Evolutionary conservation across 345 rosid genomes (phyloP).

Genomic region (Limnanthes douglasii): DNA sequence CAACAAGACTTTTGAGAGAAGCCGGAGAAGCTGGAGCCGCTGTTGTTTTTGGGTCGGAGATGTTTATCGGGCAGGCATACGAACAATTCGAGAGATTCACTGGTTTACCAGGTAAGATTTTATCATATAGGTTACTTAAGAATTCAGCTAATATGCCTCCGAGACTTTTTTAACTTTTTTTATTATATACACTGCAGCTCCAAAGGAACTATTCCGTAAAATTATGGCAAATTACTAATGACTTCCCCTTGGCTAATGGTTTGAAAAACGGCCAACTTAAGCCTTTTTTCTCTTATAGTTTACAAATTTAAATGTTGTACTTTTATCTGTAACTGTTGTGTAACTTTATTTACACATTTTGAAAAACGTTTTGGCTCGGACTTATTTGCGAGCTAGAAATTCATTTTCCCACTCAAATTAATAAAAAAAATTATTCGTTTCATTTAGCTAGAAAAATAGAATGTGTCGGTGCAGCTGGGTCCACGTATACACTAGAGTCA

Average conservation of each 20-base stretch:
- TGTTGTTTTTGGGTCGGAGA: constrained; percentile 61
- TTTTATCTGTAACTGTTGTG: neutral
- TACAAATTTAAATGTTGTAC: neutral
- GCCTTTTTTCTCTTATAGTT: neutral
- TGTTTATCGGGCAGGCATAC: constrained; percentile 92
- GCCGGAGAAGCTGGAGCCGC: constrained; percentile 70
- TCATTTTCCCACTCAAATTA: no score
- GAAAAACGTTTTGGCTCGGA: no score
- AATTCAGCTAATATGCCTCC: neutral
- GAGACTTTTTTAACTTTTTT: constrained; percentile 5
- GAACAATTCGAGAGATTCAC: constrained; percentile 75
- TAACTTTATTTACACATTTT: no score
- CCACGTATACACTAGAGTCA: no score
- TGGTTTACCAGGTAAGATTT: constrained; percentile 48
- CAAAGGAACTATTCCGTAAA: constrained; percentile 56
- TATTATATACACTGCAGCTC: constrained; percentile 33
- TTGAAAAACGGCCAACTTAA: neutral
- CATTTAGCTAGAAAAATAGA: no score
- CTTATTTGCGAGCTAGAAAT: no score
- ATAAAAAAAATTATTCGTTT: no score
- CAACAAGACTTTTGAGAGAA: constrained; percentile 72
- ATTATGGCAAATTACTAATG: constrained; percentile 44
- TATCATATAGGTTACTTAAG: neutral
- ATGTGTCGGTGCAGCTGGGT: no score
- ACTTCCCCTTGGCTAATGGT: neutral